A percentile compares a stretch with the other conserved stretches of the same genome.
phyloP scores from a whole-genome alignment of 2,329 filamentous ascomycete species.

The Alternaria gaisen region DNA sequence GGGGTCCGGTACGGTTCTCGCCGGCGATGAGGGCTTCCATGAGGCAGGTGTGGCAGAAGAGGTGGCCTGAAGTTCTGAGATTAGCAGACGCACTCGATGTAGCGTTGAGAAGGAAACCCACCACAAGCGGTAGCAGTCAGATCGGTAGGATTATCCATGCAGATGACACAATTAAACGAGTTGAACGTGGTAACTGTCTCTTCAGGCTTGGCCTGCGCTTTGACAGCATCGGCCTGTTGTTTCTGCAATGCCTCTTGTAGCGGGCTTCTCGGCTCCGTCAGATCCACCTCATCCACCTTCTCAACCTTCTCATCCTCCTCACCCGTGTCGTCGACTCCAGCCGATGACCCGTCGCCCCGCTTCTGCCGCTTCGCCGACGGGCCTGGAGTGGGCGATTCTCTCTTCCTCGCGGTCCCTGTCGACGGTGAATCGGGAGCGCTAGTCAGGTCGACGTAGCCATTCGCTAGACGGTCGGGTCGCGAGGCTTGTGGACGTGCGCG shows the following conservation, averaged over 20 bases:
- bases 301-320: slow-evolving; percentile 26
- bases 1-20: slow-evolving; percentile 59
- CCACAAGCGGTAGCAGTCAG: slow-evolving; percentile 68
- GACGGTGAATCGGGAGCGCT: slow-evolving; percentile 33
- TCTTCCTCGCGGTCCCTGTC: slow-evolving; percentile 25
- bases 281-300: slow-evolving; percentile 60
- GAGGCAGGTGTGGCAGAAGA: slow-evolving; percentile 71
- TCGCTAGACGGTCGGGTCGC: slow-evolving; percentile 38
- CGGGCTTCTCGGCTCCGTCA: slow-evolving; percentile 54
- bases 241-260: slow-evolving; percentile 60
- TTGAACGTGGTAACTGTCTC: slow-evolving; percentile 55
- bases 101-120: slow-evolving; percentile 47
- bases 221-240: slow-evolving; percentile 62
- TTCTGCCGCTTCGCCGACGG: slow-evolving; percentile 46
- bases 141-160: slow-evolving; percentile 68
- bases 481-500: slow-evolving; percentile 22
- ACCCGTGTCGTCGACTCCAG: not conserved
- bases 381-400: slow-evolving; percentile 34
- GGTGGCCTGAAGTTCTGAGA: slow-evolving; percentile 58
- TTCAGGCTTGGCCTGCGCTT: slow-evolving; percentile 53
- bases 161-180: slow-evolving; percentile 68
- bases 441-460: slow-evolving; percentile 51
- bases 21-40: slow-evolving; percentile 66
- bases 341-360: slow-evolving; percentile 27
- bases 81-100: slow-evolving; percentile 13